These are phyloP conservation scores for Pseudogymnoascus sp. DNA, from an alignment of 2,329 filamentous ascomycete genomes.

Conservation along the genomic window DNA sequence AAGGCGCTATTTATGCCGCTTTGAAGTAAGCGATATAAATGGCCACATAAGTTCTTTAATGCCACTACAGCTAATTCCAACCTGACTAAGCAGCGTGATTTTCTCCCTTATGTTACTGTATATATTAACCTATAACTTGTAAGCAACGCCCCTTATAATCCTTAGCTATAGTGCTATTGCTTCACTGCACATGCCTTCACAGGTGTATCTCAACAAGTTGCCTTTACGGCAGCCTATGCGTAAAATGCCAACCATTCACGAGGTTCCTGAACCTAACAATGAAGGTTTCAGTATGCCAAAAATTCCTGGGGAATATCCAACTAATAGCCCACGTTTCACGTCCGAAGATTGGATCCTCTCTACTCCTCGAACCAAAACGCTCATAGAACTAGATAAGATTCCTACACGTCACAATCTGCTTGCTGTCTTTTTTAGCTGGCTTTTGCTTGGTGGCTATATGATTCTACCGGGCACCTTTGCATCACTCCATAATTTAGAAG, in stretches of 20 bases:
- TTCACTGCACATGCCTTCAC: neutral
- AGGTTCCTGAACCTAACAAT: neutral
- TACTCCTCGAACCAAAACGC: neutral
- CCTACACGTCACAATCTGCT: slow-evolving; percentile 19
- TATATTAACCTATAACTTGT: neutral
- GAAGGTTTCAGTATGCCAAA: neutral
- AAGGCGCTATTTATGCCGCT: neutral
- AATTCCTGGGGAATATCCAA: neutral
- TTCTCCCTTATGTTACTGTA: neutral
- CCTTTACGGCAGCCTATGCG: neutral
- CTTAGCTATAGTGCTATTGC: neutral
- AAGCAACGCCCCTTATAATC: neutral
- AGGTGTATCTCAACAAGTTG: neutral
- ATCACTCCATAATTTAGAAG: slow-evolving; percentile 10
- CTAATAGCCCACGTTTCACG: neutral
- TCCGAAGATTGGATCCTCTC: neutral
- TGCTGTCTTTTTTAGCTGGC: slow-evolving; percentile 23
- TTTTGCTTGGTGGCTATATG: slow-evolving; percentile 26
- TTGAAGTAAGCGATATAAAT: neutral
- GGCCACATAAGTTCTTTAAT: neutral
- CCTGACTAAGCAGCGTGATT: neutral
- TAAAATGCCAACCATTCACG: neutral
- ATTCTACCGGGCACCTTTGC: slow-evolving; percentile 27
- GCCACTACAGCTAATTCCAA: neutral
- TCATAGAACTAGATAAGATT: neutral